Conservation (phyloP, 1,284 basidiomycete genomes). For the Trichosporon faecale region DNA sequence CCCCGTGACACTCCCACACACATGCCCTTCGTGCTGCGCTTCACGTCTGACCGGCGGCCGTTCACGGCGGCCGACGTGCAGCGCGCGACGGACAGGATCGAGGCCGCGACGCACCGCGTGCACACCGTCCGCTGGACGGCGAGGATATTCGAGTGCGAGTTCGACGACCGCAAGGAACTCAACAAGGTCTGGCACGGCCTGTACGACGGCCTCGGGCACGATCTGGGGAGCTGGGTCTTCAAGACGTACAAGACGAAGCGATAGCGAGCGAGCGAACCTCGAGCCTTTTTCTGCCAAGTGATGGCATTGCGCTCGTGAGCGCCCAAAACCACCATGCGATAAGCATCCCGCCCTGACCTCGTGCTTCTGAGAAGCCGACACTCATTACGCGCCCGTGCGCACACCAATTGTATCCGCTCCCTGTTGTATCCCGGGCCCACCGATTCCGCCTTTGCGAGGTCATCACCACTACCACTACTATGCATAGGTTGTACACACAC, state of each 20-base stretch:
- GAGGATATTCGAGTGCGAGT: constrained; percentile 2
- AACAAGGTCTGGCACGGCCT: not conserved
- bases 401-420: not conserved
- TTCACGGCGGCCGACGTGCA: not conserved
- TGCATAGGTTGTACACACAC: not conserved
- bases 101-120: not conserved
- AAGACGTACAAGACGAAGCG: constrained; percentile 6
- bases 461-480: no score
- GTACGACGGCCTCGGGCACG: not conserved
- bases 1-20: not conserved
- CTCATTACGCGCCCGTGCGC: not conserved
- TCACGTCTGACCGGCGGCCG: not conserved
- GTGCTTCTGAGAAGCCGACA: not conserved
- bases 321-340: not conserved
- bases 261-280: not conserved
- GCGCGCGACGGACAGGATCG: not conserved
- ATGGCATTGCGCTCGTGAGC: no score
- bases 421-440: not conserved
- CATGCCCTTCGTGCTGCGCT: constrained; percentile 1
- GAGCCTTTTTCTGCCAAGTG: no score
- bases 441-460: not conserved
- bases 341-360: not conserved
- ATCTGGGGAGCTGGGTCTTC: not conserved
- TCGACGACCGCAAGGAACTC: constrained; percentile 5
- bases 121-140: not conserved